Evolutionary conservation across 495 filamentous ascomycete species (phyloP), one percentile per base, ranked within the genome.

Genomic region (Penicillium manginii): DNA sequence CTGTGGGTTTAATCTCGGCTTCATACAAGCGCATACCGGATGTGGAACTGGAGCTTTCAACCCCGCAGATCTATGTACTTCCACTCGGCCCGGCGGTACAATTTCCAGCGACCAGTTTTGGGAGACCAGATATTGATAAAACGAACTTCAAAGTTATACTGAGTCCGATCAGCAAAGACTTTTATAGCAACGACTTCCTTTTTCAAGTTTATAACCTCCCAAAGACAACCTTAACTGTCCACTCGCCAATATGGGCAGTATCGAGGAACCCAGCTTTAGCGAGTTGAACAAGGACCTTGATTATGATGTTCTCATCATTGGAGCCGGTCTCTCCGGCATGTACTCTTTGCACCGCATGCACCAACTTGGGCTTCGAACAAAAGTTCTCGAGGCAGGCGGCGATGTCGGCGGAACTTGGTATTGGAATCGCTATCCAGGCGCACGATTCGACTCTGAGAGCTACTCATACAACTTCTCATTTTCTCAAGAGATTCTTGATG

Each of bases 271-370:
- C 10, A 47, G 21, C 19, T 47, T 47, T n/a, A 47, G 45, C 11
- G 37, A 55, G 29, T 10, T 29, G 26, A 45, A 57, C 12, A 21
- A 35, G n/a, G 31, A 15, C 22, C 22, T 51, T 1, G 60, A 85
- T 22, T 63, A 80, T 21, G 83, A 86, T 59, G 78, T 73, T 43
- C 64, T 86, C 21, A 73, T 85, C 51, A 78, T 86, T 14, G 83
- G 82, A 14, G 45, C 45, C 5, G 45, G 45, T 47, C 22, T 47
- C 11, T 47, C 45, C 14, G 45, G 45, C 9, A 47, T 47, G 45
- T 47, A 47, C 8, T 23, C 45, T n/a, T 21, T 47, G 8, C 45
- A 47, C 26, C 45, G 45, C 4, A 55, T 55, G 53, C 53, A 35
- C 3, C 6, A 55, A 10, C 50, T 59, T 2, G 68, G 69, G 2